These are phyloP conservation scores for Ceratocystis destructans DNA, from an alignment of 2,329 filamentous ascomycete species.

Conservation along the genomic window DNA sequence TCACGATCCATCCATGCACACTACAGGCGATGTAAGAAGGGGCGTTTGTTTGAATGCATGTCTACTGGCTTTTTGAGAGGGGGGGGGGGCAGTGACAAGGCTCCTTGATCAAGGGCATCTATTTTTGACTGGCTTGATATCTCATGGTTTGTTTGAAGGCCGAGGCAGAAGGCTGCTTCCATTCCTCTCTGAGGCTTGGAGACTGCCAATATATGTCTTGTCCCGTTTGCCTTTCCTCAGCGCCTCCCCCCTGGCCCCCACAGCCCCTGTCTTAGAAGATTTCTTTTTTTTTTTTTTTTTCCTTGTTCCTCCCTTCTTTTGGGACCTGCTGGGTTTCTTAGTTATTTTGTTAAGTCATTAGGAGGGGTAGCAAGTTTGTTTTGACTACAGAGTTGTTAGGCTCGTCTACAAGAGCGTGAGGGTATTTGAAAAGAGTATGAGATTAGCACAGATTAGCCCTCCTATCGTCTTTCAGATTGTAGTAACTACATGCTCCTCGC, in stretches of 20 bases:
- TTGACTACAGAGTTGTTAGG: background rate
- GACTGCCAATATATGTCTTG: background rate
- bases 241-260: background rate
- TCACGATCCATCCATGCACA: no score
- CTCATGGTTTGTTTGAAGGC: no score
- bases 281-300: background rate
- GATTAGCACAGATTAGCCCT: background rate
- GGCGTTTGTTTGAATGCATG: no score
- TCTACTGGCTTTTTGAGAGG: no score
- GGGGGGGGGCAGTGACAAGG: no score
- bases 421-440: background rate
- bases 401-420: no score
- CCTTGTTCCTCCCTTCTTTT: background rate
- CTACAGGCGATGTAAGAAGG: no score
- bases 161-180: background rate
- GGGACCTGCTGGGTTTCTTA: background rate
- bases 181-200: background rate
- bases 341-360: background rate
- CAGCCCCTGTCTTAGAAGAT: background rate
- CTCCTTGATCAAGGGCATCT: background rate
- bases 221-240: background rate
- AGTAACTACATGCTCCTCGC: background rate
- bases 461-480: background rate
- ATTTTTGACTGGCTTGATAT: background rate
- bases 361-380: background rate